Percentiles rank a stretch among this genome's conserved stretches.
phyloP scores from a whole-genome alignment of 208 protist species.

The Trypanosoma melophagium region DNA sequence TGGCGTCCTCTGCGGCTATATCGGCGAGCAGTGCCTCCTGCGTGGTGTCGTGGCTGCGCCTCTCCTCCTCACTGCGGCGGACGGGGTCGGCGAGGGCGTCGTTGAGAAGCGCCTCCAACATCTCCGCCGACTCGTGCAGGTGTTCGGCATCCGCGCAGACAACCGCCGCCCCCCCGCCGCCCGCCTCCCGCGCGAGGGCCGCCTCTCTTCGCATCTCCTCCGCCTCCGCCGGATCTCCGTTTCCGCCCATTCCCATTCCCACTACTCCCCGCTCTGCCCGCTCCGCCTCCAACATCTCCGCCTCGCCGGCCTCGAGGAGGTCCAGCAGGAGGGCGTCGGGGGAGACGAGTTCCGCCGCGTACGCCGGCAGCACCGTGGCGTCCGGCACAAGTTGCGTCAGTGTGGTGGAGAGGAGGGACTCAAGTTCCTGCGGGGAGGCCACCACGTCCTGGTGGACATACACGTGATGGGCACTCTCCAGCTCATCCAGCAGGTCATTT shows the following conservation, averaged over 20 bases:
- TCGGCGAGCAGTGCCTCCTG: slow-evolving; percentile 40
- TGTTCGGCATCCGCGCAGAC: slow-evolving; percentile 50
- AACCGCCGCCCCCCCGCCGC: slow-evolving; percentile 5
- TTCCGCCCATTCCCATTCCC: too few species aligned
- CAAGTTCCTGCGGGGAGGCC: slow-evolving; percentile 67
- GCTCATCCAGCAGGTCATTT: slow-evolving; percentile 67
- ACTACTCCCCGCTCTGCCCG: too few species aligned
- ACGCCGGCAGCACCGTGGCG: slow-evolving; percentile 71
- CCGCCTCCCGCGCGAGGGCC: slow-evolving; percentile 34
- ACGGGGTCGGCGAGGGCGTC: slow-evolving; percentile 39
- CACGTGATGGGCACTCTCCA: slow-evolving; percentile 53
- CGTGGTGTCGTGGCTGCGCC: slow-evolving; percentile 28
- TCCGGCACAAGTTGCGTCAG: slow-evolving; percentile 83
- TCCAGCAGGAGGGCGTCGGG: slow-evolving; percentile 68
- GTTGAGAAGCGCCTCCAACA: slow-evolving; percentile 77
- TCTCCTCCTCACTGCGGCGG: slow-evolving; percentile 2
- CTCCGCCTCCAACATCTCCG: too few species aligned
- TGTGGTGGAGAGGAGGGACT: slow-evolving; percentile 77
- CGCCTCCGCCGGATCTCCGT: slow-evolving; percentile 57
- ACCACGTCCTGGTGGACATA: slow-evolving; percentile 73
- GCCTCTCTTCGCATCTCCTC: slow-evolving; percentile 54
- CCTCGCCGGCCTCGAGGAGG: slow-evolving; percentile 38
- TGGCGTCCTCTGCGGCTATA: slow-evolving; percentile 50
- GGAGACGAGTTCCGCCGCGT: slow-evolving; percentile 59
- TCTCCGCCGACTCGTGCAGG: slow-evolving; percentile 68